These are phyloP conservation scores for Taphrina deformans DNA, from an alignment of 1,139 yeast species.

Conservation along the genomic window DNA sequence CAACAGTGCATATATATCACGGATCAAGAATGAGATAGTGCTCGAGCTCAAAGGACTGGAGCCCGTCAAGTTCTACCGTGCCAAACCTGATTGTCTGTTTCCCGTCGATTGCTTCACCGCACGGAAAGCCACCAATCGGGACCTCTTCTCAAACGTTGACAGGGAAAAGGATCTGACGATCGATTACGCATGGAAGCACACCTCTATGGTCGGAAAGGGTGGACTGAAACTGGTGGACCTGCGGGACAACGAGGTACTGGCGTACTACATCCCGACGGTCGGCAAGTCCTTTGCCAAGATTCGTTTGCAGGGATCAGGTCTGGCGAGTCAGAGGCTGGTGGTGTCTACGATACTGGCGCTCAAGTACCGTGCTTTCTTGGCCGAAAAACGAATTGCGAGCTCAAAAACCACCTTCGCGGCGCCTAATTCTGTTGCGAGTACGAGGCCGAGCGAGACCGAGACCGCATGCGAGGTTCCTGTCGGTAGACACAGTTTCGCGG, in stretches of 20 bases:
- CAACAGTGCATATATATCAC: neutral
- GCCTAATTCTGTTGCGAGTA: neutral
- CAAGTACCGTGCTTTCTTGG: neutral
- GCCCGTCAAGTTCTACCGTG: constrained; percentile 21
- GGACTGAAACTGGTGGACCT: constrained; percentile 29
- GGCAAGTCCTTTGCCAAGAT: constrained; percentile 22
- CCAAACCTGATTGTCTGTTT: constrained; percentile 27
- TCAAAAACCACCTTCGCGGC: neutral
- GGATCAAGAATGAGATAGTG: constrained; percentile 1
- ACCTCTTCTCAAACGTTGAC: neutral
- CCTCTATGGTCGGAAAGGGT: constrained; percentile 25
- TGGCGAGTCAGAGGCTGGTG: constrained; percentile 12
- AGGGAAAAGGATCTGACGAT: neutral
- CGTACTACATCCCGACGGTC: constrained; percentile 14
- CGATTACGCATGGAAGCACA: constrained; percentile 28
- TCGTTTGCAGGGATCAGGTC: constrained; percentile 21
- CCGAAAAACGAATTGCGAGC: neutral
- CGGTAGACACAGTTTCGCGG: neutral
- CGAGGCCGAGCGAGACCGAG: constrained; percentile 1
- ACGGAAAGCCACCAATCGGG: neutral
- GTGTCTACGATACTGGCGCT: constrained; percentile 25
- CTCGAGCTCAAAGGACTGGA: constrained; percentile 21
- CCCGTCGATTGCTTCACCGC: constrained; percentile 26
- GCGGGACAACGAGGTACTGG: constrained; percentile 22
- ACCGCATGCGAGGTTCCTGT: neutral